These are phyloP conservation scores for Laguncularia racemosa DNA, from an alignment of 345 rosid species.

Conservation along the genomic window DNA sequence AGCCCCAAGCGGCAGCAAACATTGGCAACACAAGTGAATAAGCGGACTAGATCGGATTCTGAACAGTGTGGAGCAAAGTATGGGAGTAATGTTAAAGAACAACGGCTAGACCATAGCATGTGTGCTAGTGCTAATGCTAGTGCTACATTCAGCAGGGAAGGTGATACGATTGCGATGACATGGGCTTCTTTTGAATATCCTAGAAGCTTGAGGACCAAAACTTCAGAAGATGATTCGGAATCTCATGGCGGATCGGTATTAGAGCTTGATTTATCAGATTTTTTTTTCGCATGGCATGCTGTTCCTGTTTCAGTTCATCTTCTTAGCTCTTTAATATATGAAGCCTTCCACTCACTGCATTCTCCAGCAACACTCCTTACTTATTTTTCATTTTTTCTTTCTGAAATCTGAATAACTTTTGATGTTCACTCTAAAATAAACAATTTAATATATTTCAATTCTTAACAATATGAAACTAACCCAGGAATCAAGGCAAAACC, in stretches of 20 bases:
- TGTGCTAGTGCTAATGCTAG: constrained; percentile 27
- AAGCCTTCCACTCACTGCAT: too few relatives aligned
- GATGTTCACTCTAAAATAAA: too few relatives aligned
- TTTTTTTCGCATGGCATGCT: too few relatives aligned
- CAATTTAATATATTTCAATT: too few relatives aligned
- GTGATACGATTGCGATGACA: constrained; percentile 26
- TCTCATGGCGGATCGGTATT: constrained; percentile 43
- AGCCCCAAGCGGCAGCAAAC: too few relatives aligned
- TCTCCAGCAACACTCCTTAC: too few relatives aligned
- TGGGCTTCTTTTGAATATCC: constrained; percentile 44
- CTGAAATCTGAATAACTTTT: too few relatives aligned
- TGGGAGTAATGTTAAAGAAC: constrained; percentile 3
- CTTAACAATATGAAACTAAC: too few relatives aligned
- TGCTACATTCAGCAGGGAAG: constrained; percentile 21
- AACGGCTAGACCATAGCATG: constrained; percentile 12
- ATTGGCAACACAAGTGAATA: constrained; percentile 7
- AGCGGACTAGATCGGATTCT: constrained; percentile 18
- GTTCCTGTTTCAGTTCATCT: too few relatives aligned
- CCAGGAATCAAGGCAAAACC: too few relatives aligned
- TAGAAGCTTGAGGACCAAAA: constrained; percentile 34
- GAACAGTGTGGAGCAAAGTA: constrained; percentile 1
- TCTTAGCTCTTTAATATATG: too few relatives aligned
- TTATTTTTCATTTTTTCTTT: too few relatives aligned
- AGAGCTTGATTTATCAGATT: neutral
- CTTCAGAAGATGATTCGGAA: constrained; percentile 35